These are phyloP conservation scores for Saitozyma podzolica DNA, from an alignment of 768 basidiomycete species.

Conservation along the genomic window DNA sequence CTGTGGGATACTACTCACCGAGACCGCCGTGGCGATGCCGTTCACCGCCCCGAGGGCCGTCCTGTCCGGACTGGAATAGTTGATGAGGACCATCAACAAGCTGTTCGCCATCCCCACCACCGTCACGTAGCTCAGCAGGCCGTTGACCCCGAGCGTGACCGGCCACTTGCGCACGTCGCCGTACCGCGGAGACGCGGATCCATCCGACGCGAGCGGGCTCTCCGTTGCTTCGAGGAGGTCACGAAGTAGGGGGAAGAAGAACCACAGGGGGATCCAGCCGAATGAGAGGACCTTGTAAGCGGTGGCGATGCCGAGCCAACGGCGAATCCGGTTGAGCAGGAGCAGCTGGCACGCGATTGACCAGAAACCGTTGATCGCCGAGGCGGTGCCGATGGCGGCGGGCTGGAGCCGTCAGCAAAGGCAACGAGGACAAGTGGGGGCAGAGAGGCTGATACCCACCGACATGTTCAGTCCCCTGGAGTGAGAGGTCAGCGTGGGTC, in stretches of 20 bases:
- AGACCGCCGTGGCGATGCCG: constrained; percentile 44
- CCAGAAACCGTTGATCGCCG: constrained; percentile 48
- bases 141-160: constrained; percentile 37
- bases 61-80: constrained; percentile 43
- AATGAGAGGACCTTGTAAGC: constrained; percentile 46
- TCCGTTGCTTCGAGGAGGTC: constrained; percentile 35
- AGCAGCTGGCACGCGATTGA: constrained; percentile 46
- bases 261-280: constrained; percentile 44
- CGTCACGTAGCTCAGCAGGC: constrained; percentile 41
- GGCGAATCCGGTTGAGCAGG: constrained; percentile 39
- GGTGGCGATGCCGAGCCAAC: constrained; percentile 33
- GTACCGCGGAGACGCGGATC: constrained; percentile 15
- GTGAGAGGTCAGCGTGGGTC: constrained; percentile 5
- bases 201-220: constrained; percentile 21
- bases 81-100: constrained; percentile 48
- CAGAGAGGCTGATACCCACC: constrained; percentile 8
- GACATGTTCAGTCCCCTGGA: constrained; percentile 48
- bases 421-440: neutral
- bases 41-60: constrained; percentile 49
- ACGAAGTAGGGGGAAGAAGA: constrained; percentile 42
- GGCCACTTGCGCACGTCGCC: constrained; percentile 30
- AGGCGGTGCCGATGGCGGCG: constrained; percentile 44
- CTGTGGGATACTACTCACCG: constrained; percentile 25
- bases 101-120: constrained; percentile 36
- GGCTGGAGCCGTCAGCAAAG: constrained; percentile 10